A percentile compares a stretch with the other conserved stretches of the same genome.
Conservation (phyloP, 140 eudicot genomes). For the Erigeron philadelphicus region DNA sequence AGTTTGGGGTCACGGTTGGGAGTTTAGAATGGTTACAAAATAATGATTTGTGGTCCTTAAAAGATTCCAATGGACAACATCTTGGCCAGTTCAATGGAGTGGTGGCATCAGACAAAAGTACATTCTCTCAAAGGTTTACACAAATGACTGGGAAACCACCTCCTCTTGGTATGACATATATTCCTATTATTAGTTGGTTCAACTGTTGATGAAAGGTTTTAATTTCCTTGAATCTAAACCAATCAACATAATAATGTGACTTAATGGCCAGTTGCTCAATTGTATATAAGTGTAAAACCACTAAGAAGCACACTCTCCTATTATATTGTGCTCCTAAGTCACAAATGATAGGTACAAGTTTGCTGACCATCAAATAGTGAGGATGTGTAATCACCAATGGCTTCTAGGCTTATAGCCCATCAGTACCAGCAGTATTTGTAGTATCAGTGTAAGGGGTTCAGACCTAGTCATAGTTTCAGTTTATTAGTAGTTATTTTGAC, state of each 20-base stretch:
- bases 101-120: slow-evolving; percentile 75
- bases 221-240: slow-evolving; percentile 1
- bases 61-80: slow-evolving; percentile 54
- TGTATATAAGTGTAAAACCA: slow-evolving; percentile 8
- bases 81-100: slow-evolving; percentile 79
- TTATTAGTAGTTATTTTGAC: too few relatives aligned
- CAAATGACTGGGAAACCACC: slow-evolving; percentile 60
- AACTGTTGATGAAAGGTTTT: not conserved
- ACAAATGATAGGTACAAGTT: slow-evolving; percentile 7
- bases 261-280: slow-evolving; percentile 10
- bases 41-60: slow-evolving; percentile 65
- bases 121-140: slow-evolving; percentile 57
- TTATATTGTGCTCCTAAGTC: slow-evolving; percentile 2
- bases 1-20: slow-evolving; percentile 71
- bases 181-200: not conserved
- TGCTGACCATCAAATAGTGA: slow-evolving; percentile 14
- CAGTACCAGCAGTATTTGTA: too few relatives aligned
- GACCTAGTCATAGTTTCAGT: too few relatives aligned
- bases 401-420: too few relatives aligned
- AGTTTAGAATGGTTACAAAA: slow-evolving; percentile 67
- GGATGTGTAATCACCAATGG: not conserved
- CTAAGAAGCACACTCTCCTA: slow-evolving; percentile 3
- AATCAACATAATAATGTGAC: not conserved
- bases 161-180: slow-evolving; percentile 57
- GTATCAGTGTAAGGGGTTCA: too few relatives aligned